Evolutionary conservation across 2,329 filamentous ascomycete genomes (phyloP), one percentile per base, ranked within the genome.

Genomic region (Fusarium coffeatum): DNA sequence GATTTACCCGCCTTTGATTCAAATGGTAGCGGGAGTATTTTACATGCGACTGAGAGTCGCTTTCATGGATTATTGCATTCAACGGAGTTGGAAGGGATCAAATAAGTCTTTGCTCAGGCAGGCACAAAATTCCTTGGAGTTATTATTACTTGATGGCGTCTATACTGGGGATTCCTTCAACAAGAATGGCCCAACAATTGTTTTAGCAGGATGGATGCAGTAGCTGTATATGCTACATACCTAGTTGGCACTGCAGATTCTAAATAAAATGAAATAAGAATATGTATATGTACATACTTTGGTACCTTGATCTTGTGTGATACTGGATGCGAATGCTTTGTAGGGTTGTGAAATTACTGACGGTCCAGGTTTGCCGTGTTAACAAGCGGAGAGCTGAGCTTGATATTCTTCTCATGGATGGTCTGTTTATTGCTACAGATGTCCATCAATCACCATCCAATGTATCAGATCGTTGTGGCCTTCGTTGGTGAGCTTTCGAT

Each of bases 21-120:
- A 48, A 40, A 55, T 8, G 45, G 34, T 58, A 69, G 68, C 56
- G 60, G 68, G 68, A 53, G 68, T 72, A 64, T 46, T 49, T 45
- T 25, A 42, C 43, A 28, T 8, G 46, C 20, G 61, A 27, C 37
- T 22, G 18, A 23, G 15, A 28, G 49, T 48, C 58, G 41, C 37
- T 51, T 60, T 50, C 28, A 22, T 22, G 40, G 22, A 61, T 25
- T 15, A 25, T 40, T 40, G 55, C 59, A 68, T 71, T 55, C 27
- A 58, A 57, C n/a, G 47, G 55, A 16, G 40, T 65, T 50, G 54
- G 40, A 42, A 40, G 15, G 50, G 27, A 32, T 51, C 16, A 51
- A 42, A 53, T 10, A 50, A 54, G 45, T 28, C 28, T 27, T 69
- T 43, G 45, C 51, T 62, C 28, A 47, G 55, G 43, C 41, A 49